These are phyloP conservation scores for Botrytis fragariae DNA, from an alignment of 2,329 filamentous ascomycete species.

Conservation along the genomic window DNA sequence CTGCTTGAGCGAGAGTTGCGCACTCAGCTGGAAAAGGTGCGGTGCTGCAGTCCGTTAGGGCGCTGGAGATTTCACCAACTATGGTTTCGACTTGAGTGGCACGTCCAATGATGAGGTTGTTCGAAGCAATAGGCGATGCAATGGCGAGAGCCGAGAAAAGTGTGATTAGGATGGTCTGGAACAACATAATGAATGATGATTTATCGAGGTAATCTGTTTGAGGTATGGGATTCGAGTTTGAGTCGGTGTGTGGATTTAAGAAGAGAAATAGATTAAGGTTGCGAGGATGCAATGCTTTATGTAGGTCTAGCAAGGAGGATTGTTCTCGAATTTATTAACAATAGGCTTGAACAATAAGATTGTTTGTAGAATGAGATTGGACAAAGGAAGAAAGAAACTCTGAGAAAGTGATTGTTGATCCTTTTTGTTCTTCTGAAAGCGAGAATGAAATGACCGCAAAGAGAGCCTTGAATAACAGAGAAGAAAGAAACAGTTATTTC, in stretches of 20 bases:
- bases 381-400: neutral
- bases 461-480: neutral
- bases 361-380: neutral
- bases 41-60: conserved; percentile 45
- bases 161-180: neutral
- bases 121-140: neutral
- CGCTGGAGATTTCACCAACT: conserved; percentile 46
- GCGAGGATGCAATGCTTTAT: neutral
- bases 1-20: conserved; percentile 44
- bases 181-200: neutral
- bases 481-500: neutral
- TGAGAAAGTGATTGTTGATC: neutral
- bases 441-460: neutral
- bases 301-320: neutral
- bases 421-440: neutral
- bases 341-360: neutral
- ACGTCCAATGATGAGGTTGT: neutral
- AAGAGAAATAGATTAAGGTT: neutral
- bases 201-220: neutral
- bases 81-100: neutral
- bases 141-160: neutral
- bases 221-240: neutral
- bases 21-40: conserved; percentile 50
- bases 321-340: neutral
- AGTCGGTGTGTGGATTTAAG: neutral